phyloP scores from a whole-genome alignment of 345 rosid species.

The Cochlearia excelsa region DNA sequence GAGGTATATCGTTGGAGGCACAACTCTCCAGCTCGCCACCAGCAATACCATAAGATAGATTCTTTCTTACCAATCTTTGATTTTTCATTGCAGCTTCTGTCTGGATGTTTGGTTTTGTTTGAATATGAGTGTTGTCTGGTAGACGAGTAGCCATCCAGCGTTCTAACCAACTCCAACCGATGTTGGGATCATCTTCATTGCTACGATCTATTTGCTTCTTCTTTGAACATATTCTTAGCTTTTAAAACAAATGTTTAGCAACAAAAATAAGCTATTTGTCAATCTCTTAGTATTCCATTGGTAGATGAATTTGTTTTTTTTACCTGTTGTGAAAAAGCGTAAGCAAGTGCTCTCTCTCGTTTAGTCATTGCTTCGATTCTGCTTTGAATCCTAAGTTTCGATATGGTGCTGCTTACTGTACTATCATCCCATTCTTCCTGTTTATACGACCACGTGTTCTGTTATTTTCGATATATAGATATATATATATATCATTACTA shows the following conservation, averaged over 20 bases:
- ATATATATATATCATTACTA: not conserved
- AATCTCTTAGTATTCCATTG: not conserved
- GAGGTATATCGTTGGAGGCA: slow-evolving; percentile 72
- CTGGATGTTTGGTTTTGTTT: slow-evolving; percentile 34
- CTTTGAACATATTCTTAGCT: slow-evolving; percentile 75
- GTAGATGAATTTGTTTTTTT: not conserved
- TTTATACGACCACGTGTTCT: slow-evolving; percentile 9
- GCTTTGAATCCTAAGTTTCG: slow-evolving; percentile 62
- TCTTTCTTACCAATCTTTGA: slow-evolving; percentile 30
- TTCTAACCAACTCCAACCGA: slow-evolving; percentile 85
- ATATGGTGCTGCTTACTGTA: slow-evolving; percentile 69
- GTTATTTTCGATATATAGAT: not conserved
- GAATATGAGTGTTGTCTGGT: slow-evolving; percentile 44
- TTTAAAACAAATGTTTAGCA: slow-evolving; percentile 3
- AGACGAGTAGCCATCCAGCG: slow-evolving; percentile 88
- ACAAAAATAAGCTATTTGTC: not conserved
- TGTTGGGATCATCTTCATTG: slow-evolving; percentile 44
- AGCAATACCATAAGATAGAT: slow-evolving; percentile 39
- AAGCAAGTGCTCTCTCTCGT: slow-evolving; percentile 84
- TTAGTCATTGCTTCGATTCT: slow-evolving; percentile 68
- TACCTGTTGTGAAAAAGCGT: slow-evolving; percentile 92
- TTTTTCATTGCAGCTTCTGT: slow-evolving; percentile 30
- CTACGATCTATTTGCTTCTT: slow-evolving; percentile 45
- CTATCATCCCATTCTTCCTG: slow-evolving; percentile 97
- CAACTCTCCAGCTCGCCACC: slow-evolving; percentile 77